A percentile compares a stretch with the other conserved stretches of the same genome.
Evolutionary conservation across 2,329 filamentous ascomycete species (phyloP).

Genomic region (Akanthomyces muscarius): DNA sequence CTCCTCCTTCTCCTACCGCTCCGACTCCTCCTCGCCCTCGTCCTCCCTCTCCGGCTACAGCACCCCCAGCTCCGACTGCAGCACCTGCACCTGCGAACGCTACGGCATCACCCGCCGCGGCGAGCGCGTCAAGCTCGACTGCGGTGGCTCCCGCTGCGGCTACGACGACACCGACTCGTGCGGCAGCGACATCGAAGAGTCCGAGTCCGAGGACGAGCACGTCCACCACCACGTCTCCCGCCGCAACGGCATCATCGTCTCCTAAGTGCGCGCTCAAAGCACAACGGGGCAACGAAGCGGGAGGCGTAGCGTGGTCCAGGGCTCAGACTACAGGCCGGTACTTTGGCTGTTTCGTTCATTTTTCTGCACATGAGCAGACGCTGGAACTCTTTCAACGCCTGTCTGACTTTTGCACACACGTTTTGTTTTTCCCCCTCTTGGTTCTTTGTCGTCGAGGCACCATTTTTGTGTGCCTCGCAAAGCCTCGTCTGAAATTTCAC

Average conservation of each 20-base stretch:
- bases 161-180: constrained; percentile 70
- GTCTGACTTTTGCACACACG: constrained; percentile 21
- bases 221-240: constrained; percentile 49
- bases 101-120: constrained; percentile 94
- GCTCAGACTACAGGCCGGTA: constrained; percentile 22
- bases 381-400: constrained; percentile 24
- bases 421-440: constrained; percentile 16
- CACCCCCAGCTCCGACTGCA: constrained; percentile 71
- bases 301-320: neutral
- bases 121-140: constrained; percentile 93
- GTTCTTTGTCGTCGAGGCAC: constrained; percentile 27
- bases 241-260: constrained; percentile 61
- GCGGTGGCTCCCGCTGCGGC: constrained; percentile 82
- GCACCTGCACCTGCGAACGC: constrained; percentile 86
- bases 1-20: constrained; percentile 67
- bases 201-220: constrained; percentile 40
- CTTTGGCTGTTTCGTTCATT: constrained; percentile 5
- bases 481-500: constrained; percentile 25
- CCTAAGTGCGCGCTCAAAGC: constrained; percentile 26
- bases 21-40: constrained; percentile 69
- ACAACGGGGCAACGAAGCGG: constrained; percentile 1
- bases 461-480: constrained; percentile 20
- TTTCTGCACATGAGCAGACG: constrained; percentile 21
- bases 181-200: constrained; percentile 62
- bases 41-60: constrained; percentile 75